Conservation (phyloP, 2,329 filamentous ascomycete species). For the Claviceps pazoutovae region DNA sequence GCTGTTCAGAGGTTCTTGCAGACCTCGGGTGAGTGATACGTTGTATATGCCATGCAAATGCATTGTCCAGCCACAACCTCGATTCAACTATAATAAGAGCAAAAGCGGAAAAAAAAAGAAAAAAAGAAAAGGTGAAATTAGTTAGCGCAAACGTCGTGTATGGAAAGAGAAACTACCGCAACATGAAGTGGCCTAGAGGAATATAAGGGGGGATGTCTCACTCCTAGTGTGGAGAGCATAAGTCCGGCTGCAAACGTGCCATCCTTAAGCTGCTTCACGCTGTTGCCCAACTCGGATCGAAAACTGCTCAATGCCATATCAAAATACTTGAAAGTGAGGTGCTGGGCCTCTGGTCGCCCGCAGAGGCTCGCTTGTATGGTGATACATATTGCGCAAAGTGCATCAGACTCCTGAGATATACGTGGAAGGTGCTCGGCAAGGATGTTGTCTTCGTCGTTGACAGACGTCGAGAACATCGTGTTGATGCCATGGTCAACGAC, state of each 20-base stretch:
- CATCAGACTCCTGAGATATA: not conserved
- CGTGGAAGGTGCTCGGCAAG: not conserved
- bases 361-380: not conserved
- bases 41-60: conserved; percentile 1
- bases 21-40: not conserved
- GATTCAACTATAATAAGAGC: not conserved
- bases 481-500: not conserved
- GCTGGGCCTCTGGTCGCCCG: not conserved
- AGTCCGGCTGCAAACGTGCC: conserved; percentile 2
- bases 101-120: not conserved
- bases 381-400: not conserved
- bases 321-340: not conserved
- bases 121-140: too few species aligned
- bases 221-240: not conserved
- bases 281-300: not conserved
- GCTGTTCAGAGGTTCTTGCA: not conserved
- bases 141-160: not conserved
- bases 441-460: conserved; percentile 2
- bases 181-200: too few species aligned
- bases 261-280: not conserved
- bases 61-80: not conserved
- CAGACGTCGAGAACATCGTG: not conserved
- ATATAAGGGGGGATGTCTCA: not conserved
- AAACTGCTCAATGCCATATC: not conserved
- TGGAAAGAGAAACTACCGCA: not conserved